These are phyloP conservation scores for Corylus avellana DNA, from an alignment of 306 rosid species.

Conservation along the genomic window DNA sequence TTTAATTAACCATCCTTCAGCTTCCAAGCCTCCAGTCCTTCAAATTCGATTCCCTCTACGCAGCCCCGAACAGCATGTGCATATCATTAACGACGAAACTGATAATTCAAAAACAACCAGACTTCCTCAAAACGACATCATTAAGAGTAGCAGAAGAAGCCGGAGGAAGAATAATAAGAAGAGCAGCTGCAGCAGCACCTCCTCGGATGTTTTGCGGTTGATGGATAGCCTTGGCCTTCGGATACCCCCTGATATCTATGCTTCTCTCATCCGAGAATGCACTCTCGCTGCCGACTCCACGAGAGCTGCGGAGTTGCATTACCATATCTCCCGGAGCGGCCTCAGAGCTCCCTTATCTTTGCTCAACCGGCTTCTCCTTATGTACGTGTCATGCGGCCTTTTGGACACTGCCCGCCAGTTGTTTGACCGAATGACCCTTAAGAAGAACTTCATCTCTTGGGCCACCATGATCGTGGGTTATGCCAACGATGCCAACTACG, in stretches of 20 bases:
- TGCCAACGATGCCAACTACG: neutral
- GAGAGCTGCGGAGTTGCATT: slow-evolving; percentile 36
- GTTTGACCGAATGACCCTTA: slow-evolving; percentile 25
- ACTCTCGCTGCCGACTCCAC: slow-evolving; percentile 37
- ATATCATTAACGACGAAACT: neutral
- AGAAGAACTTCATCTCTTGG: slow-evolving; percentile 54
- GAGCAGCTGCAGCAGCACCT: neutral
- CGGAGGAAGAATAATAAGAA: slow-evolving; percentile 1
- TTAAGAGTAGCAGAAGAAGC: neutral
- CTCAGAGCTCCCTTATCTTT: slow-evolving; percentile 17
- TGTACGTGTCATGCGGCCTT: slow-evolving; percentile 39
- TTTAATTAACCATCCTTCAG: neutral
- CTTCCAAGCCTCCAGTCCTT: slow-evolving; percentile 7
- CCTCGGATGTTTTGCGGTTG: slow-evolving; percentile 44
- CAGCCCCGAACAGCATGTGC: slow-evolving; percentile 20
- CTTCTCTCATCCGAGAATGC: slow-evolving; percentile 49
- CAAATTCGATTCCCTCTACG: slow-evolving; percentile 26
- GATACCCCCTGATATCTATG: slow-evolving; percentile 44
- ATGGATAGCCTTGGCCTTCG: slow-evolving; percentile 47
- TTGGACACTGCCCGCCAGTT: slow-evolving; percentile 25
- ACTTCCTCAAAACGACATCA: slow-evolving; percentile 11
- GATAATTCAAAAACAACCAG: slow-evolving; percentile 4
- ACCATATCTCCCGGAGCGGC: slow-evolving; percentile 37
- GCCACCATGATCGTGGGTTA: slow-evolving; percentile 40
- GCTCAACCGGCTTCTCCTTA: slow-evolving; percentile 29